Base-by-base conservation (phyloP, 345 rosid genomes). In the Erucastrum elatum region DNA sequence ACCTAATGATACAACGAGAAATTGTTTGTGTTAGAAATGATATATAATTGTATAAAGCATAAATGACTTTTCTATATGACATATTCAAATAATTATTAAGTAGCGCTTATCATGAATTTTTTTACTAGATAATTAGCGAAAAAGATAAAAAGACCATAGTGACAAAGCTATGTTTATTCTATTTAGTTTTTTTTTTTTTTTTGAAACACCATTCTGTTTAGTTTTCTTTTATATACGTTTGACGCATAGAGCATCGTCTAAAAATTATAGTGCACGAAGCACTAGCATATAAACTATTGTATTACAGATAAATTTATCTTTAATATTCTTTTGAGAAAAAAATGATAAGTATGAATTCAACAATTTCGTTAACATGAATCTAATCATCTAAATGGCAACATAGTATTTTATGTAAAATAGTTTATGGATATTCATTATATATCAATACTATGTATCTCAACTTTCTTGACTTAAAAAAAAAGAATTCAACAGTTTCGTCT, bases 1-100 rank as follows among this genome's bases (percentile, higher is more conserved):
- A 68, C 49, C 85, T 86, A 62, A 27, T 59, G 12, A 27, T 10
- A 56, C n/a, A 46, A 37, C n/a, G 3, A 25, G 9, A n/a, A 9
- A 9, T 10, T 4, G 31, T 58, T 21, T 8, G 29, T 58, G 13
- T 58, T 2, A 17, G 10, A 53, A 5, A 6, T 53, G 25, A 53
- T 53, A 16, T n/a, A n/a, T 53, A 16, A n/a, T n/a, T 35, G 9
- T 35, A 5, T 7, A 35, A 35, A 35, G 39, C 2, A 35, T 39
- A 39, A 0, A 3, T 39, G 51, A 44, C 12, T 46, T 46, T 6
- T 46, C 53, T 4, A 44, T 44, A 11, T 5, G 8, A 55, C 4
- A 55, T 17, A 55, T 8, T 55, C 16, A 16, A 6, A 55, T 2
- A 26, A 26, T 16, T 16, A 16, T 1, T 55, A 55, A 55, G 10